A percentile compares a stretch with the other conserved stretches of the same genome.
Evolutionary conservation across 768 basidiomycete genomes (phyloP).

Genomic region (Mycena capillaripes): DNA sequence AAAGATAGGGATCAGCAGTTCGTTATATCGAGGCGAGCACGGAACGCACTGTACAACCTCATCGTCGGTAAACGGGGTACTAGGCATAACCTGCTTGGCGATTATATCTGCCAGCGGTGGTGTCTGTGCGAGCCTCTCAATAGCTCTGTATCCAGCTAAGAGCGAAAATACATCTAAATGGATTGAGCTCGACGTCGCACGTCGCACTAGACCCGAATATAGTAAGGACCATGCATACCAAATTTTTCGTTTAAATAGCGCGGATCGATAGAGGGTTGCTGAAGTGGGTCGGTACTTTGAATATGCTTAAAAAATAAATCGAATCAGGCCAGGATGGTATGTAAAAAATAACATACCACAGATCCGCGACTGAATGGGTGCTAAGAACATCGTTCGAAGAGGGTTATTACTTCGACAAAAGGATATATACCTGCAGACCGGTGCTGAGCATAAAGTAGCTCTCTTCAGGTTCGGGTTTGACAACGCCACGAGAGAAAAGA

Average conservation of each 20-base stretch:
- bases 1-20: neutral
- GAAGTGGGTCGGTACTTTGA: slow-evolving; percentile 22
- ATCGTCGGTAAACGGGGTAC: slow-evolving; percentile 1
- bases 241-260: slow-evolving; percentile 20
- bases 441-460: slow-evolving; percentile 7
- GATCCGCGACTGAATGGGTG: slow-evolving; percentile 27
- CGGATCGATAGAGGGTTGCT: slow-evolving; percentile 17
- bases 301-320: slow-evolving; percentile 8
- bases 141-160: neutral
- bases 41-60: slow-evolving; percentile 1
- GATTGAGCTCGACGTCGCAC: neutral
- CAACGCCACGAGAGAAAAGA: neutral
- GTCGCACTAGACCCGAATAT: neutral
- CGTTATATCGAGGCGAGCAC: neutral
- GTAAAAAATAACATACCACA: slow-evolving; percentile 2
- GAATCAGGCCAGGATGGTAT: neutral
- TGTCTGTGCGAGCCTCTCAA: slow-evolving; percentile 24
- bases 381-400: neutral
- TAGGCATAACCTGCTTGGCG: slow-evolving; percentile 5
- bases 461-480: neutral
- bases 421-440: slow-evolving; percentile 15
- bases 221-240: neutral
- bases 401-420: neutral
- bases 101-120: slow-evolving; percentile 16
- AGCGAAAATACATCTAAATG: slow-evolving; percentile 18